Evolutionary conservation across 176 grass and related monocot species (phyloP), one percentile per base, ranked within the genome.

Genomic region (Carex kokanica): DNA sequence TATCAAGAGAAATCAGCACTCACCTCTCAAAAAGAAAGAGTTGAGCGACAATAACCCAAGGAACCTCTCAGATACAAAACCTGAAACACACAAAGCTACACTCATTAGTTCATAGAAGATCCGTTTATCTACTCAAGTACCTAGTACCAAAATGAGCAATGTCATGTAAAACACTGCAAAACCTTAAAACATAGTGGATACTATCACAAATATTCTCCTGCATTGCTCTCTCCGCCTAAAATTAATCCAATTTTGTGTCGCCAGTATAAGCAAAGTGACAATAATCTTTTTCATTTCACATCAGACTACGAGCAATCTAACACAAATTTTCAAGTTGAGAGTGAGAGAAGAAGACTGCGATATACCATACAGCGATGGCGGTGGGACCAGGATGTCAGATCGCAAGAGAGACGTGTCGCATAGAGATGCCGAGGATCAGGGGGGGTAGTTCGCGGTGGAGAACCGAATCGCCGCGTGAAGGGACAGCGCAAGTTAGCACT

Each of bases 1-100:
- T 27, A 63, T 3, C 20, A 63, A 63, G 5, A 91, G 83, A 72
- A 84, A 81, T 41, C 67, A 70, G 38, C 32, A 18, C 5, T 20
- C 67, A 70, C 38, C 68, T 45, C 40, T 23, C 10, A 45, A 15
- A 72, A 43, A 20, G 17, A 17, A 32, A 45, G 17, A 72, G 36
- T 47, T 72, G 38, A 72, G 36, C 67, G 16, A 45, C 17, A 71
- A 10, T 18, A 18, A 31, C 62, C 9, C 1, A 2, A 20, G 9
- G 36, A 16, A 38, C 67, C 17, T 20, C 67, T 71, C 36, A 71
- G 67, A 17, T 12, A 23, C 66, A 71, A 71, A 71, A 71, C 67
- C 67, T 71, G n/a, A n/a, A 71, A 71, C 32, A 45, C 8, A 20
- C 2, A 20, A 18, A 71, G 29, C 68, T 43, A 12, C 17, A 72